These are phyloP conservation scores for Didymella keratinophila DNA, from an alignment of 2,329 filamentous ascomycete genomes.

Conservation along the genomic window DNA sequence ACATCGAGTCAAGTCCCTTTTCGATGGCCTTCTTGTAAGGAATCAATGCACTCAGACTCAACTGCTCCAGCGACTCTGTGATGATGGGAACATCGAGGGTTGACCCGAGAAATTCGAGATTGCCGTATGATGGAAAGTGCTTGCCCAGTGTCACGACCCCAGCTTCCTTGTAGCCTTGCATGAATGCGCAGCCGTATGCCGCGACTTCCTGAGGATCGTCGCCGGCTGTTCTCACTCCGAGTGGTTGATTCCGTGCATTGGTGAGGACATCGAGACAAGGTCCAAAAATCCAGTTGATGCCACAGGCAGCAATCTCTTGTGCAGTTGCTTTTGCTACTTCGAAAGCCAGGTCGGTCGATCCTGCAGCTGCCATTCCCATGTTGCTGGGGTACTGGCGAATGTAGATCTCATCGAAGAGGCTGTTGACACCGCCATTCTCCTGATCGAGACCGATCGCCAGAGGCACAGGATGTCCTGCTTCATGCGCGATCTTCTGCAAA, in stretches of 20 bases:
- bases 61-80: slow-evolving; percentile 89
- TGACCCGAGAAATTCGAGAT: slow-evolving; percentile 90
- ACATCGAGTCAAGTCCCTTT: slow-evolving; percentile 90
- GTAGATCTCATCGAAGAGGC: slow-evolving; percentile 92
- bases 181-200: slow-evolving; percentile 86
- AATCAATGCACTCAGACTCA: slow-evolving; percentile 89
- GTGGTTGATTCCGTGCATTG: slow-evolving; percentile 87
- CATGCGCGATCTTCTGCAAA: slow-evolving; percentile 87
- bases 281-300: slow-evolving; percentile 94
- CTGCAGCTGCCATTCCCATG: slow-evolving; percentile 95
- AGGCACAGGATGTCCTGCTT: slow-evolving; percentile 88
- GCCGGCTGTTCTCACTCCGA: slow-evolving; percentile 87
- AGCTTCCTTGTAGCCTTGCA: slow-evolving; percentile 92
- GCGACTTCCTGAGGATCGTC: slow-evolving; percentile 97
- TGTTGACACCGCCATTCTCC: slow-evolving; percentile 98
- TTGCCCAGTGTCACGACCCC: slow-evolving; percentile 91
- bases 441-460: slow-evolving; percentile 92
- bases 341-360: slow-evolving; percentile 83
- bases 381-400: slow-evolving; percentile 96
- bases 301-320: slow-evolving; percentile 88
- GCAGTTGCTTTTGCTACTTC: slow-evolving; percentile 92
- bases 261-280: slow-evolving; percentile 93
- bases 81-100: slow-evolving; percentile 94
- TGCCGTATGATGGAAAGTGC: slow-evolving; percentile 96
- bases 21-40: slow-evolving; percentile 91